These are phyloP conservation scores for Fusarium incarnatum DNA, from an alignment of 2,329 filamentous ascomycete species.

Conservation along the genomic window DNA sequence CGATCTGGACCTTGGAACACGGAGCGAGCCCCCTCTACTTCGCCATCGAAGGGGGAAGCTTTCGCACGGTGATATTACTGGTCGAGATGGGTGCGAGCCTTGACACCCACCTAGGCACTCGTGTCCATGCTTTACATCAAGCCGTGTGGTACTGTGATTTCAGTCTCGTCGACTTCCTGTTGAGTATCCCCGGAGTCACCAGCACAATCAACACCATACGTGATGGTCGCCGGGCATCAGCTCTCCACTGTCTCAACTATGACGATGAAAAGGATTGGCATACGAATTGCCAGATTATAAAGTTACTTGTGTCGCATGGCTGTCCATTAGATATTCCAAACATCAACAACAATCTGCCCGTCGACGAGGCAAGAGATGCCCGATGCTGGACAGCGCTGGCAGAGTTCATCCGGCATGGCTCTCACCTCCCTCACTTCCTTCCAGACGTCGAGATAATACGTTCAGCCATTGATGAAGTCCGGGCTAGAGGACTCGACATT, in stretches of 20 bases:
- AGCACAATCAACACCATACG: neutral
- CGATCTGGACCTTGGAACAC: neutral
- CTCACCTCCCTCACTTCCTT: neutral
- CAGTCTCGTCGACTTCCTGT: neutral
- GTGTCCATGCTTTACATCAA: conserved; percentile 15
- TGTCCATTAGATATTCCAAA: neutral
- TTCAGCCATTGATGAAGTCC: neutral
- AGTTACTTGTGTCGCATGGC: neutral
- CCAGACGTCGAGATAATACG: too few species aligned
- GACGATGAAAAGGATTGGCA: rapidly evolving
- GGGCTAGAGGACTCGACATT: neutral
- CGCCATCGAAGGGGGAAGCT: neutral
- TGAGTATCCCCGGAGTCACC: neutral
- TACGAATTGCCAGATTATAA: neutral
- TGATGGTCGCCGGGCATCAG: neutral
- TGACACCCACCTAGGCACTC: conserved; percentile 3
- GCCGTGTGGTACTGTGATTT: neutral
- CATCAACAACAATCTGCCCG: neutral
- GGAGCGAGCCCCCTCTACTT: conserved; percentile 28
- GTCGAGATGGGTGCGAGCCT: neutral
- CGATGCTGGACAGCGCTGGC: neutral
- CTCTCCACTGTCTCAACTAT: neutral
- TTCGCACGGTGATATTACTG: neutral
- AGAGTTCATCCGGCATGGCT: conserved; percentile 8
- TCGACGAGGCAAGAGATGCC: neutral